phyloP scores from a whole-genome alignment of 1,284 basidiomycete genomes.

The Heterobasidion annosum region DNA sequence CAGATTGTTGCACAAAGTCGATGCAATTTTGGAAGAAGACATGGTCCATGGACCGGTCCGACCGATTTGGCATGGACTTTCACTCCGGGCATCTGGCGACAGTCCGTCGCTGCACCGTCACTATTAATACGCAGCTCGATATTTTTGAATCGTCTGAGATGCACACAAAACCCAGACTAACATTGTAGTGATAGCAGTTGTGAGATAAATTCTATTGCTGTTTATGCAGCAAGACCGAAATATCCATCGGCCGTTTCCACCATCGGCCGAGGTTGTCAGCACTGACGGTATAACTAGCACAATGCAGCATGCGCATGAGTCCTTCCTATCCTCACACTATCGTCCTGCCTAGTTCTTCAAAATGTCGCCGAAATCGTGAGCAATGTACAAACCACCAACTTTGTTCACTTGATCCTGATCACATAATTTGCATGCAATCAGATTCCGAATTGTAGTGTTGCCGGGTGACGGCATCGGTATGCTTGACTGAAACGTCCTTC shows the following conservation, averaged over 20 bases:
- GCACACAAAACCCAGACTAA: neutral
- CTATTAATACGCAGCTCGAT: too few relatives aligned
- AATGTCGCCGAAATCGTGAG: slow-evolving; percentile 10
- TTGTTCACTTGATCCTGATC: neutral
- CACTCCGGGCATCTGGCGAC: too few relatives aligned
- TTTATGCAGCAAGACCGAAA: neutral
- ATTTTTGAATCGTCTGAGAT: too few relatives aligned
- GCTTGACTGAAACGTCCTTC: neutral
- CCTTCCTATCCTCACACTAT: neutral
- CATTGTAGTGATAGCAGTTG: too few relatives aligned
- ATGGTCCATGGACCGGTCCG: neutral
- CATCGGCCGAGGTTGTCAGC: too few relatives aligned
- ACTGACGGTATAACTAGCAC: neutral
- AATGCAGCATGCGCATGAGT: neutral
- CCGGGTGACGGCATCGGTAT: slow-evolving; percentile 95
- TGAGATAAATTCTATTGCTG: neutral
- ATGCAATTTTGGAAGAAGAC: neutral
- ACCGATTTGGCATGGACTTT: neutral
- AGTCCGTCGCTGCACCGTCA: too few relatives aligned
- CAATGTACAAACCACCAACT: neutral
- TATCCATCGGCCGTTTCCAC: neutral
- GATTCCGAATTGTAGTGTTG: slow-evolving; percentile 83
- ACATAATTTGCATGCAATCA: slow-evolving; percentile 16
- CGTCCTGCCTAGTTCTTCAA: neutral
- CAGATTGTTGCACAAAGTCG: neutral